These are phyloP conservation scores for Chrysoporthe puriensis DNA, from an alignment of 2,329 filamentous ascomycete genomes.

Conservation along the genomic window DNA sequence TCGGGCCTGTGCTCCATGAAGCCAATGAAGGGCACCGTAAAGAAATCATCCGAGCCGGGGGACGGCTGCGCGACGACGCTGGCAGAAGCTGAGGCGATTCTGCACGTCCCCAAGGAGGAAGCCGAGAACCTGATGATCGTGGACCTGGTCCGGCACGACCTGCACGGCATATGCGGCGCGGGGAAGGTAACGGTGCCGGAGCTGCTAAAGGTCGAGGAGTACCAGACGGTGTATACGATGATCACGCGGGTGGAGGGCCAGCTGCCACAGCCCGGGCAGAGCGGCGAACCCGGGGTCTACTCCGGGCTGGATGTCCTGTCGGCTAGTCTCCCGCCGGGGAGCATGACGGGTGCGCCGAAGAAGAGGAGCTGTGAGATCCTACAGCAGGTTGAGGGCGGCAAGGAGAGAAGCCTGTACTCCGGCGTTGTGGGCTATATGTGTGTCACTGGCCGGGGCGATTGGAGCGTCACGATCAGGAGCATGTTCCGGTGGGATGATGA, in stretches of 20 bases:
- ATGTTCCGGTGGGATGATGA: constrained; percentile 75
- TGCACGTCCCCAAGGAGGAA: constrained; percentile 84
- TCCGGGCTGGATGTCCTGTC: constrained; percentile 78
- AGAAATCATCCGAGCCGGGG: constrained; percentile 65
- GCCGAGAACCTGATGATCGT: constrained; percentile 99
- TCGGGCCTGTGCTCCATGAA: constrained; percentile 74
- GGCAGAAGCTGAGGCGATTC: constrained; percentile 71
- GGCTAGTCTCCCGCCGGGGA: constrained; percentile 81
- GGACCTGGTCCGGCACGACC: constrained; percentile 90
- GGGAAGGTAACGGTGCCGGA: constrained; percentile 75
- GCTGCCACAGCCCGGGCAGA: constrained; percentile 43
- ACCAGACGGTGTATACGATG: constrained; percentile 89
- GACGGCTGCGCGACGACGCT: constrained; percentile 51
- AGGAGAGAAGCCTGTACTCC: constrained; percentile 77
- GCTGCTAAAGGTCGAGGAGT: constrained; percentile 86
- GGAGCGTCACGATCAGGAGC: constrained; percentile 87
- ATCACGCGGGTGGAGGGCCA: constrained; percentile 82
- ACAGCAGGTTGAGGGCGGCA: constrained; percentile 64
- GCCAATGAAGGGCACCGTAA: constrained; percentile 97
- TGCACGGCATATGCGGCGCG: constrained; percentile 81
- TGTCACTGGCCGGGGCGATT: constrained; percentile 81
- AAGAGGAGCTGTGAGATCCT: constrained; percentile 88
- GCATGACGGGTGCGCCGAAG: constrained; percentile 97
- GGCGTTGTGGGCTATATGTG: constrained; percentile 91
- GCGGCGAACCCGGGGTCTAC: constrained; percentile 35